Conservation (phyloP, 768 basidiomycete species). For the Trametes punicea region DNA sequence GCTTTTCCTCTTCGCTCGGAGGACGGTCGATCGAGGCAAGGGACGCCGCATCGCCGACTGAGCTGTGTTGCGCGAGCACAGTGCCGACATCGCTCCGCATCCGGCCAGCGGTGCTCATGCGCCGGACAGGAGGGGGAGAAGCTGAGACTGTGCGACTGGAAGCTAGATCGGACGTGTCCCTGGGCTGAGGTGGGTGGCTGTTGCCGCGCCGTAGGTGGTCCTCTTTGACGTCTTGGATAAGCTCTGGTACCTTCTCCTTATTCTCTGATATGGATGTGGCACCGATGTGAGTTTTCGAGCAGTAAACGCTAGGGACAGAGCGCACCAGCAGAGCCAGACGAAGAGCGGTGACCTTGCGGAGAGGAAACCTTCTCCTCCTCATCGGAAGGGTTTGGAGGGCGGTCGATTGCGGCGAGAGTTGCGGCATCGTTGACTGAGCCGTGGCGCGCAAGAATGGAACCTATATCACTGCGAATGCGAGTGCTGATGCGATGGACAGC, state of each 20-base stretch:
- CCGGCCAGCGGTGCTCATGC: not conserved
- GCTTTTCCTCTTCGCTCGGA: conserved; percentile 32
- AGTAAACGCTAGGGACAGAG: no score
- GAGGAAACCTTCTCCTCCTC: conserved; percentile 32
- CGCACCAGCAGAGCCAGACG: conserved; percentile 60
- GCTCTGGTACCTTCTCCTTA: conserved; percentile 3
- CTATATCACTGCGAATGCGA: conserved; percentile 26
- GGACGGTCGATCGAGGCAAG: conserved; percentile 42
- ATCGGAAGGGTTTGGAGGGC: conserved; percentile 39
- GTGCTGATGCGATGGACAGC: not conserved
- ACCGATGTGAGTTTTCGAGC: no score
- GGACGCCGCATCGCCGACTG: conserved; percentile 35
- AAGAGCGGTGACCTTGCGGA: conserved; percentile 44
- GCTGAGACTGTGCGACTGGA: not conserved
- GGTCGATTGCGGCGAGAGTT: conserved; percentile 41
- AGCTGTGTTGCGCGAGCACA: conserved; percentile 34
- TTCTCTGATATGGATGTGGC: no score
- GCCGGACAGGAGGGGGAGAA: not conserved
- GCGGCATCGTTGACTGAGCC: conserved; percentile 31
- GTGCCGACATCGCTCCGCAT: conserved; percentile 30
- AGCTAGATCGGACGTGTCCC: not conserved
- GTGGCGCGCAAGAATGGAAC: conserved; percentile 35
- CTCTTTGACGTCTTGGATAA: not conserved
- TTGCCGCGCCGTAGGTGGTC: not conserved
- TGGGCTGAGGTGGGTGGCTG: not conserved